phyloP scores from a whole-genome alignment of 768 basidiomycete species.

The Hydnum rufescens region DNA sequence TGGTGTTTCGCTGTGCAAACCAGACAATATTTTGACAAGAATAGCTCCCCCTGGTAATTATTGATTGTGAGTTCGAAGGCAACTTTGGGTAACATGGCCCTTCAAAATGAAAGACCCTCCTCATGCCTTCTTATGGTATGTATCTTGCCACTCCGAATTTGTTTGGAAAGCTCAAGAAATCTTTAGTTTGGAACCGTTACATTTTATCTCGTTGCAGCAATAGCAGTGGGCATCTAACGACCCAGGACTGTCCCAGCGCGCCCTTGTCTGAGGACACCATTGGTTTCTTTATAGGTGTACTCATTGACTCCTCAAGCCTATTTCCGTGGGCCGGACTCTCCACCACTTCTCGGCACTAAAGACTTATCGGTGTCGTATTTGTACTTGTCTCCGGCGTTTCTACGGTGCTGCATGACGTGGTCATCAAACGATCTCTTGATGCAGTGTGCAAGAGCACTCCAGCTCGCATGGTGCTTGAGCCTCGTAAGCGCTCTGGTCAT shows the following conservation, averaged over 20 bases:
- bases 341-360: too few species aligned
- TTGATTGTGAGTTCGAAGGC: too few species aligned
- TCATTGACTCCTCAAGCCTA: conserved; percentile 33
- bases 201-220: conserved; percentile 78
- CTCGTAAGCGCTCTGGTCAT: conserved; percentile 54
- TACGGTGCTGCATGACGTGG: conserved; percentile 76
- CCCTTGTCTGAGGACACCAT: conserved; percentile 53
- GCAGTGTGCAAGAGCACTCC: conserved; percentile 62
- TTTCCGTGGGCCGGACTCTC: not conserved
- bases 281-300: conserved; percentile 83
- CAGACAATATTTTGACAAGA: too few species aligned
- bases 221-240: conserved; percentile 54
- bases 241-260: conserved; percentile 61
- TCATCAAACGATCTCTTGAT: conserved; percentile 72
- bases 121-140: conserved; percentile 8
- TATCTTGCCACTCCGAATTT: not conserved
- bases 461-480: conserved; percentile 87
- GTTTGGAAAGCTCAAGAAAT: not conserved
- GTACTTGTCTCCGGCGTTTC: conserved; percentile 75
- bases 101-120: conserved; percentile 5
- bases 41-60: too few species aligned
- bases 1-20: too few species aligned
- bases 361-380: conserved; percentile 43
- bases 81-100: not conserved
- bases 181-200: conserved; percentile 48